These are phyloP conservation scores for Pseudocercospora crystallina DNA, from an alignment of 2,329 filamentous ascomycete genomes.

Conservation along the genomic window DNA sequence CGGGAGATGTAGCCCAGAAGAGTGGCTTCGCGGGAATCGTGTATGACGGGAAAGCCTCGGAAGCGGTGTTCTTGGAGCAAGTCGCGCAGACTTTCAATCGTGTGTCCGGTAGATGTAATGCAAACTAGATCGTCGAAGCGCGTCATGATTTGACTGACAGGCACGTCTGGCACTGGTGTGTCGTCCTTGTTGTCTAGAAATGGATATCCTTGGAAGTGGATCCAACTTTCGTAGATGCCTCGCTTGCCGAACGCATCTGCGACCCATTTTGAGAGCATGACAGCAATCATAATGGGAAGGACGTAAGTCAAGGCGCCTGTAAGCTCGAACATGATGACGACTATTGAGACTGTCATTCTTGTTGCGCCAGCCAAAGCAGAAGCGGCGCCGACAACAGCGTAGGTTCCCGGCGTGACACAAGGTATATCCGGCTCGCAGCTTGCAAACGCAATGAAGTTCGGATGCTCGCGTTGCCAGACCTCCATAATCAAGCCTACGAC, in stretches of 20 bases:
- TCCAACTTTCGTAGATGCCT: conserved; percentile 98
- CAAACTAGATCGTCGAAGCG: conserved; percentile 85
- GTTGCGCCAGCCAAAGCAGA: conserved; percentile 93
- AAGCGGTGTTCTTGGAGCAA: conserved; percentile 74
- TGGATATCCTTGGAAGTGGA: conserved; percentile 91
- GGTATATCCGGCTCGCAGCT: conserved; percentile 79
- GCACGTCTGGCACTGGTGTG: conserved; percentile 72
- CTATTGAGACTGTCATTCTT: conserved; percentile 94
- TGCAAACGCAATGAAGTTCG: conserved; percentile 72
- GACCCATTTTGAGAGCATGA: conserved; percentile 98
- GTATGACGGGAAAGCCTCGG: conserved; percentile 89
- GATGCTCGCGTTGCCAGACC: conserved; percentile 78
- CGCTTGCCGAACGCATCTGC: conserved; percentile 90
- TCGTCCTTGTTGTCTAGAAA: conserved; percentile 92
- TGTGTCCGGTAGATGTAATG: conserved; percentile 78
- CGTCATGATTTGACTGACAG: conserved; percentile 88
- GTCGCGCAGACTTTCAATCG: conserved; percentile 69
- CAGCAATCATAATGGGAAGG: conserved; percentile 96
- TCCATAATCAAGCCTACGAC: conserved; percentile 87
- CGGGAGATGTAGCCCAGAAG: conserved; percentile 92
- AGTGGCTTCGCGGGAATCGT: conserved; percentile 71
- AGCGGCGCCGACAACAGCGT: conserved; percentile 93
- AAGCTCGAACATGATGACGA: conserved; percentile 99
- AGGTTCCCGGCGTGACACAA: conserved; percentile 91
- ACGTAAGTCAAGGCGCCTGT: conserved; percentile 95